These are phyloP conservation scores for Aspergillus luchuensis DNA, from an alignment of 2,329 filamentous ascomycete genomes.

Conservation along the genomic window DNA sequence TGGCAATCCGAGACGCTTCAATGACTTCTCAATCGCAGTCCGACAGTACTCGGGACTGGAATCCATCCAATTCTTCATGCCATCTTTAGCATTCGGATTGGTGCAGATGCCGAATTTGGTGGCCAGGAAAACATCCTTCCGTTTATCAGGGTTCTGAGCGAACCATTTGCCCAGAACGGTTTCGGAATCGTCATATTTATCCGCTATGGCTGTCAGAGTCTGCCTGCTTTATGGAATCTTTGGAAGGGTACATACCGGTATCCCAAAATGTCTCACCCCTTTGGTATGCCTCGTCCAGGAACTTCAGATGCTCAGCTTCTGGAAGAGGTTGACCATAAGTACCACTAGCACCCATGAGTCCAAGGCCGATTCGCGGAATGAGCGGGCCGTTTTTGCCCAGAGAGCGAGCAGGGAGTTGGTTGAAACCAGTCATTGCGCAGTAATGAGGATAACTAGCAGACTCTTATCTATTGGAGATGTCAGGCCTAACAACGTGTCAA, in stretches of 20 bases:
- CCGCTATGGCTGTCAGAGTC: constrained; percentile 16
- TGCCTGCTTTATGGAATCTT: too few species aligned
- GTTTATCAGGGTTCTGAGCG: constrained; percentile 42
- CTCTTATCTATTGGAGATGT: too few species aligned
- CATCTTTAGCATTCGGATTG: constrained; percentile 13
- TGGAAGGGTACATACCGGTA: constrained; percentile 28
- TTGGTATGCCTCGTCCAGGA: constrained; percentile 51
- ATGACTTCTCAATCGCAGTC: constrained; percentile 43
- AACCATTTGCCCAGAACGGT: constrained; percentile 55
- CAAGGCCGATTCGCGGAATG: constrained; percentile 32
- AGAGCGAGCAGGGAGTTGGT: constrained; percentile 21
- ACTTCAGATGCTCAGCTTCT: constrained; percentile 47
- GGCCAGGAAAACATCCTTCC: constrained; percentile 54
- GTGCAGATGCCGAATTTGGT: constrained; percentile 52
- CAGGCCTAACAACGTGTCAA: too few species aligned
- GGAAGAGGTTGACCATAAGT: constrained; percentile 33
- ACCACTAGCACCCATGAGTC: constrained; percentile 31
- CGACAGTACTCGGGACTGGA: constrained; percentile 47
- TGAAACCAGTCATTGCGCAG: constrained; percentile 9
- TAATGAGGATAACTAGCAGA: background rate
- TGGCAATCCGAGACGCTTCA: constrained; percentile 45
- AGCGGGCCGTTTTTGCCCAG: constrained; percentile 32
- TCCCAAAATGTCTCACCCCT: constrained; percentile 50
- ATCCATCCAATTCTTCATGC: constrained; percentile 26
- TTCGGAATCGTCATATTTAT: constrained; percentile 52